Percentiles rank a stretch among this genome's conserved stretches.
phyloP scores from a whole-genome alignment of 129 eudicot genomes.

The Lonicera japonica region DNA sequence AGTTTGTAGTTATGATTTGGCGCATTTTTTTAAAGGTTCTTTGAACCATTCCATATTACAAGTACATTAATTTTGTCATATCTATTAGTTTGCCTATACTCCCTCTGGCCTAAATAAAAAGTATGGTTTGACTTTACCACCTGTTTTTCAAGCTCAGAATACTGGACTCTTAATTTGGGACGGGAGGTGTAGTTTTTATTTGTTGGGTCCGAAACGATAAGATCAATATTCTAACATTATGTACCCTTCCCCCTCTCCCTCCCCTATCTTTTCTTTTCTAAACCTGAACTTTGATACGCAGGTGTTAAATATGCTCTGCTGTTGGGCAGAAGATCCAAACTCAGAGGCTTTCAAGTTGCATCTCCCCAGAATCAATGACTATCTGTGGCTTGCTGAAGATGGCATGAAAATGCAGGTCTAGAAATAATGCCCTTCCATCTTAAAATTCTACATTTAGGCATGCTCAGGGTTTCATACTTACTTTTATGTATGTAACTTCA shows the following conservation, averaged over 20 bases:
- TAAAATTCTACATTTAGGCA: not conserved
- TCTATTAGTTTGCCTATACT: not conserved
- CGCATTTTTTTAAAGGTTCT: not conserved
- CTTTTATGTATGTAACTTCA: not conserved
- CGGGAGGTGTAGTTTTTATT: too few species aligned
- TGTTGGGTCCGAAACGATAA: too few species aligned
- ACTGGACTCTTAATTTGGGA: not conserved
- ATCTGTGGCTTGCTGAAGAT: constrained; percentile 95
- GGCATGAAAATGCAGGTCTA: constrained; percentile 99
- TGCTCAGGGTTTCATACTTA: not conserved
- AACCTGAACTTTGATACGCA: constrained; percentile 20
- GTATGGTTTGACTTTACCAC: too few species aligned
- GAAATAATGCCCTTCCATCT: constrained; percentile 8
- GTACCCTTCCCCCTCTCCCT: too few species aligned
- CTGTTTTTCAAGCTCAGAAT: too few species aligned
- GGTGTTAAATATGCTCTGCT: constrained; percentile 94
- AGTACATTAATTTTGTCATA: not conserved
- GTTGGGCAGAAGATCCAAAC: constrained; percentile 97
- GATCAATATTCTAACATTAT: too few species aligned
- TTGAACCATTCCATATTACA: not conserved
- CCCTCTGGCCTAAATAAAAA: not conserved
- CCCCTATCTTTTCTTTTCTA: not conserved
- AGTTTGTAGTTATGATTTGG: not conserved
- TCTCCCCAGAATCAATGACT: constrained; percentile 80
- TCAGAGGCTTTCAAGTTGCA: constrained; percentile 91